phyloP scores from a whole-genome alignment of 2,329 filamentous ascomycete species.

The Penicillium brevicompactum region DNA sequence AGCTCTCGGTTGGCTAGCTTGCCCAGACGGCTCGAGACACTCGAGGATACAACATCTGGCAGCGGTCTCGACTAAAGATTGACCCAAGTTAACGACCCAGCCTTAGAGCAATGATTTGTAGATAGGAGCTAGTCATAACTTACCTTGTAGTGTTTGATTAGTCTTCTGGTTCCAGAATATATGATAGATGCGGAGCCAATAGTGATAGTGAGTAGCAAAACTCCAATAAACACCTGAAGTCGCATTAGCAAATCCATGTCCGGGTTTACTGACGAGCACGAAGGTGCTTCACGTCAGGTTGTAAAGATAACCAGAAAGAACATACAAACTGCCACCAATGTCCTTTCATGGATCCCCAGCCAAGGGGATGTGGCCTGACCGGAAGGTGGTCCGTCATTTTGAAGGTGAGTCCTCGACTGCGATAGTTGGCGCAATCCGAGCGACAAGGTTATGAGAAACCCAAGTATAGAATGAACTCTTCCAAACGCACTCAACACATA shows the following conservation, averaged over 20 bases:
- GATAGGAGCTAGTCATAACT: not conserved
- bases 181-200: slow-evolving; percentile 33
- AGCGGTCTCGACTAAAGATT: slow-evolving; percentile 25
- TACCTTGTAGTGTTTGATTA: slow-evolving; percentile 34
- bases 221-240: slow-evolving; percentile 37
- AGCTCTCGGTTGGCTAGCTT: slow-evolving; percentile 26
- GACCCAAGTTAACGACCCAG: not conserved
- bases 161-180: slow-evolving; percentile 26
- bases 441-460: not conserved
- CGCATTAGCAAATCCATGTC: slow-evolving; percentile 15
- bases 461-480: not conserved
- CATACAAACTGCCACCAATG: slow-evolving; percentile 49
- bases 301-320: slow-evolving; percentile 11
- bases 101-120: not conserved
- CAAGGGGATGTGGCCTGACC: slow-evolving; percentile 27
- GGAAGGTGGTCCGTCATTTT: slow-evolving; percentile 24
- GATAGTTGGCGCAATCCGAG: not conserved
- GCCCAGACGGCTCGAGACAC: slow-evolving; percentile 25
- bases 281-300: not conserved
- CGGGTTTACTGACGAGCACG: not conserved
- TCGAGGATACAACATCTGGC: slow-evolving; percentile 26
- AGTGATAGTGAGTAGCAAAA: slow-evolving; percentile 33
- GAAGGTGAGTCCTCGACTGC: slow-evolving; percentile 12
- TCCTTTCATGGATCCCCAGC: slow-evolving; percentile 38
- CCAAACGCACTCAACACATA: not conserved